Evolutionary conservation across 192 early-diverging fungal species (phyloP), one percentile per base, ranked within the genome.

Genomic region (Entomortierella parvispora): DNA sequence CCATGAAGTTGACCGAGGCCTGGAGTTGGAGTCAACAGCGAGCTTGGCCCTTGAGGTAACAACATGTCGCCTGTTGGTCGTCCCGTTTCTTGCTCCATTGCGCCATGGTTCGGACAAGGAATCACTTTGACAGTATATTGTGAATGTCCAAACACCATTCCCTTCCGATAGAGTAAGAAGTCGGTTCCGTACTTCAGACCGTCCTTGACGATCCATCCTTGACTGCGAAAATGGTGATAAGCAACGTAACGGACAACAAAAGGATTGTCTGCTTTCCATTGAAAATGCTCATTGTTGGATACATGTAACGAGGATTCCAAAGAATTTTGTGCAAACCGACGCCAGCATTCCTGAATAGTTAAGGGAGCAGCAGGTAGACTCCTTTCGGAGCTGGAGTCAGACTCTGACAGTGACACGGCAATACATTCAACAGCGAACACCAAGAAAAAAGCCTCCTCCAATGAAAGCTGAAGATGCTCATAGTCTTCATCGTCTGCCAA

Each of bases 121-220:
- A 69, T 26, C 1, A 74, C 48, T 17, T 44, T 40, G 28, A 67
- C 55, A 34, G 58, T 61, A 32, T 68, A 89, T 58, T 88, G 85
- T 2, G 87, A 77, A 52, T 91, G 90, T 44, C 82, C 74, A 80
- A 83, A 89, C 26, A 80, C 71, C 11, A 88, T 77, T 1, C 90
- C 90, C 56, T 79, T 76, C 34, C 80, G 65, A 69, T 91, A 91
- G 10, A 91, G 50, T 4, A 90, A 79, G 69, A 88, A 95, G 67
- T 96, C 92, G 2, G 90, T 80, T 7, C 93, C 94, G 77, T 93
- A 97, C 72, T 97, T 97, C 40, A 93, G 58, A 2, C 95, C 95
- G 62, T 87, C 83, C 71, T 87, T 87, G 3, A 93, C 93, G 10
- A 94, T 87, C 95, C 95, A 97, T 2, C 93, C 93, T 14, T 83